Base-by-base conservation (phyloP, 2,329 filamentous ascomycete genomes). In the Elsinoe perseae region DNA sequence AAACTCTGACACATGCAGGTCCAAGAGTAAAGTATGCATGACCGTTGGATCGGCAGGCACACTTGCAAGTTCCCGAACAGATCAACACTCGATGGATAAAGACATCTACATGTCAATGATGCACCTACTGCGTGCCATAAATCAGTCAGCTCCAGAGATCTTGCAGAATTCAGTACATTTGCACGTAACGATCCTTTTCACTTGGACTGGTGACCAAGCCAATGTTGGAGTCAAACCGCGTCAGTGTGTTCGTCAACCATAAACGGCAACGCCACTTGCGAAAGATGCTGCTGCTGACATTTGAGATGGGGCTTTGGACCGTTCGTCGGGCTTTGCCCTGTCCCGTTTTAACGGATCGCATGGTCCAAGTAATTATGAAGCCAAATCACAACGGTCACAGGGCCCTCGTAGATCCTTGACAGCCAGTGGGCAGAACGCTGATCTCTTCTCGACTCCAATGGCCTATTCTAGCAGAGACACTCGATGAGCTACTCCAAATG, bases 31-130 rank as follows among this genome's bases (percentile, higher is more conserved):
- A 25, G 10, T 38, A 20, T 52, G 9, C 30, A n/a, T n/a, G 48
- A 20, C 48, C 48, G 48, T 36, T 34, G 18, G 18, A 52, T 52
- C 48, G 16, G 20, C 48, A 52, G 48, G 48, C 32, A 52, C 48
- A n/a, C 16, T 32, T 25, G 28, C 30, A 38, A 12, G 18, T 16
- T 25, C 48, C 32, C 18, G 20, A 52, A n/a, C 8, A 32, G 28
- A 38, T 23, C 48, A 14, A 16, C 48, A 34, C 32, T 34, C 28
- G 18, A 50, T 10, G 44, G 21, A 30, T 23, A 50, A 27, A 50
- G 20, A 50, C 16, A 9, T 2, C 2, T 4, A 7, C 4, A 3
- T 38, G 34, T 38, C 34, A 8, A 38, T 8, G 4, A 4, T n/a
- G 18, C 18, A 44, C 4, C 40, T 44, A 3, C 40, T 21, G n/a